A percentile compares a stretch with the other conserved stretches of the same genome.
These are phyloP conservation scores for Juglanconis oblonga DNA, from an alignment of 2,329 filamentous ascomycete genomes.

Conservation along the genomic window DNA sequence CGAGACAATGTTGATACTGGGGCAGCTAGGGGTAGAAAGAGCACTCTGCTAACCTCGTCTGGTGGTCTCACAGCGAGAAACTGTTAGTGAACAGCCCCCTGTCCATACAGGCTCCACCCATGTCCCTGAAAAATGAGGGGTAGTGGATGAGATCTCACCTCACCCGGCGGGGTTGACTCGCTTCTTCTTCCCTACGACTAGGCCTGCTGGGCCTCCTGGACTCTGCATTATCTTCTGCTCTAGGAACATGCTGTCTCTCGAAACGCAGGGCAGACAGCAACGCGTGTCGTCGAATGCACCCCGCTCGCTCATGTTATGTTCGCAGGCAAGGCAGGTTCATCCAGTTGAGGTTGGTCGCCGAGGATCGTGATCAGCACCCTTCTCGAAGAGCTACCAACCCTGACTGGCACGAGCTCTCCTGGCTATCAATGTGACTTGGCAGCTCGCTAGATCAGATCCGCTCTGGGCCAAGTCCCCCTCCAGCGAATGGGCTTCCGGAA, in stretches of 20 bases:
- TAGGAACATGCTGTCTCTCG: background rate
- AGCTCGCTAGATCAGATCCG: constrained; percentile 13
- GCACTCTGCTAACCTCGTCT: background rate
- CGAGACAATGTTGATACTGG: background rate
- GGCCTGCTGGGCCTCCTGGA: background rate
- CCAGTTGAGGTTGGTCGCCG: background rate
- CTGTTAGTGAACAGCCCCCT: background rate
- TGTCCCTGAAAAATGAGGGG: background rate
- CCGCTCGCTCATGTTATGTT: background rate
- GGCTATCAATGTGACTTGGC: constrained; percentile 11
- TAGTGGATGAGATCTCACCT: constrained; percentile 2
- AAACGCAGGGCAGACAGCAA: background rate
- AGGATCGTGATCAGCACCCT: constrained; percentile 8
- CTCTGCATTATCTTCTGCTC: constrained; percentile 1
- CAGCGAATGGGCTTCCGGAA: constrained; percentile 6
- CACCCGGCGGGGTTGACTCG: background rate
- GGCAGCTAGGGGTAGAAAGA: background rate
- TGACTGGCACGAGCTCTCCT: constrained; percentile 9
- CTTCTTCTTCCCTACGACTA: background rate
- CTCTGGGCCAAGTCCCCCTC: background rate
- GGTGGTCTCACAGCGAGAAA: background rate
- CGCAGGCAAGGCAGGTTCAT: background rate
- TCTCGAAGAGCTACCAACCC: constrained; percentile 2
- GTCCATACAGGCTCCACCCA: background rate
- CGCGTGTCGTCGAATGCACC: background rate